A percentile compares a stretch with the other conserved stretches of the same genome.
Conservation (phyloP, 1,284 basidiomycete genomes). For the Pseudomicrostroma phylloplanum region DNA sequence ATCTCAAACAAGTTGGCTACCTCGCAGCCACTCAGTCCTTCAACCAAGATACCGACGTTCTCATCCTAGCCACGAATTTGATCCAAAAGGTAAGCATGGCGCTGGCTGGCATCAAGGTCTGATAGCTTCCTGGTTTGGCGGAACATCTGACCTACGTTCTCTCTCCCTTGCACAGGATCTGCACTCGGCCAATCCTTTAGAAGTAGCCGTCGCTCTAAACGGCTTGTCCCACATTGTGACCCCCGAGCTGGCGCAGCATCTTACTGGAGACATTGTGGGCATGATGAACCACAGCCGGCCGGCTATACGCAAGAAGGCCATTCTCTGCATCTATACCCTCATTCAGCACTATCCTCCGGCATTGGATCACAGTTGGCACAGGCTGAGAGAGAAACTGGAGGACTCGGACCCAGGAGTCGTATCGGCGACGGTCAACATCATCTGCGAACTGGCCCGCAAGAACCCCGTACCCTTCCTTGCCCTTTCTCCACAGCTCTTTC, state of each 20-base stretch:
- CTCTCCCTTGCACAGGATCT: slow-evolving; percentile 62
- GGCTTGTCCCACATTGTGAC: slow-evolving; percentile 84
- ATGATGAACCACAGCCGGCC: slow-evolving; percentile 87
- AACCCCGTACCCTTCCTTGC: slow-evolving; percentile 35
- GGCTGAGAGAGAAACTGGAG: slow-evolving; percentile 66
- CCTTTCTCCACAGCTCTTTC: slow-evolving; percentile 81
- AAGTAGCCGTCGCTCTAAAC: slow-evolving; percentile 75
- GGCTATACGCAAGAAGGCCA: slow-evolving; percentile 75
- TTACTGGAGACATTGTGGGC: slow-evolving; percentile 75
- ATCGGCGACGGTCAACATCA: slow-evolving; percentile 82
- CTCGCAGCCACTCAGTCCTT: slow-evolving; percentile 90
- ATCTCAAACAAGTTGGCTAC: slow-evolving; percentile 93
- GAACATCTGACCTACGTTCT: neutral
- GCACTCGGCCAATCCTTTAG: slow-evolving; percentile 63
- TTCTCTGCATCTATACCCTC: slow-evolving; percentile 65
- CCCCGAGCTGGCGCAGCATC: slow-evolving; percentile 77
- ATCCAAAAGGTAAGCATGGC: slow-evolving; percentile 81
- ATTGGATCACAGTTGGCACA: slow-evolving; percentile 36
- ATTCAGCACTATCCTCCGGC: slow-evolving; percentile 39
- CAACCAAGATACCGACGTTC: slow-evolving; percentile 85
- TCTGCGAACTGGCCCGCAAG: slow-evolving; percentile 76
- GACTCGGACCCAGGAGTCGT: slow-evolving; percentile 63
- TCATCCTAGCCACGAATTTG: slow-evolving; percentile 94
- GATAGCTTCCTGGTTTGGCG: neutral
- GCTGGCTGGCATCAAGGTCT: neutral